Conservation (phyloP, 306 rosid species). For the Cicer yamashitae region DNA sequence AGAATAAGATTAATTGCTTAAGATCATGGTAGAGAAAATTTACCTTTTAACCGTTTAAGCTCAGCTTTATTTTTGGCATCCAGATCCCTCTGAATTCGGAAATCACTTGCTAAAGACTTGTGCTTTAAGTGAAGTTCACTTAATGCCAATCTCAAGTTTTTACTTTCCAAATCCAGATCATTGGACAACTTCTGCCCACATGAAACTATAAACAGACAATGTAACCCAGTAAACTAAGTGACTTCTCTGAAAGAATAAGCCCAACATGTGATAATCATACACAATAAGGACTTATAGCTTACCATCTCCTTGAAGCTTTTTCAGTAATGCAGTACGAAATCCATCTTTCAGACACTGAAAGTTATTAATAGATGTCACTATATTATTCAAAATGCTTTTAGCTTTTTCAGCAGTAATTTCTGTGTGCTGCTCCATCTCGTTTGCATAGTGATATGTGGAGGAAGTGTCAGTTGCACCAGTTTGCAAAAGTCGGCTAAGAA, state of each 20-base stretch:
- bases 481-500: slow-evolving; percentile 77
- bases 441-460: slow-evolving; percentile 49
- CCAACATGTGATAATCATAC: slow-evolving; percentile 31
- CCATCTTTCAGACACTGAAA: slow-evolving; percentile 69
- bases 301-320: slow-evolving; percentile 72
- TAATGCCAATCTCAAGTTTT: slow-evolving; percentile 68
- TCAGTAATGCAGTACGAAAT: slow-evolving; percentile 53
- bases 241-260: slow-evolving; percentile 29
- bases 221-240: slow-evolving; percentile 44
- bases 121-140: slow-evolving; percentile 70
- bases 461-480: slow-evolving; percentile 94
- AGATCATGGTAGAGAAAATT: slow-evolving; percentile 26
- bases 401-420: slow-evolving; percentile 49
- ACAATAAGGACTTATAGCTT: slow-evolving; percentile 41
- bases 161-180: slow-evolving; percentile 58
- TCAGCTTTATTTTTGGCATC: slow-evolving; percentile 74
- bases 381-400: slow-evolving; percentile 54
- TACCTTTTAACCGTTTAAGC: slow-evolving; percentile 70
- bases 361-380: slow-evolving; percentile 57
- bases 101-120: slow-evolving; percentile 63
- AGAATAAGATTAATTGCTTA: not conserved
- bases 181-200: slow-evolving; percentile 55
- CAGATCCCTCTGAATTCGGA: slow-evolving; percentile 63
- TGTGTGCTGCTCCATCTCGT: slow-evolving; percentile 57
- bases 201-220: slow-evolving; percentile 61